phyloP scores from a whole-genome alignment of 164 flowering plant genomes.

The Vitis rupestris region DNA sequence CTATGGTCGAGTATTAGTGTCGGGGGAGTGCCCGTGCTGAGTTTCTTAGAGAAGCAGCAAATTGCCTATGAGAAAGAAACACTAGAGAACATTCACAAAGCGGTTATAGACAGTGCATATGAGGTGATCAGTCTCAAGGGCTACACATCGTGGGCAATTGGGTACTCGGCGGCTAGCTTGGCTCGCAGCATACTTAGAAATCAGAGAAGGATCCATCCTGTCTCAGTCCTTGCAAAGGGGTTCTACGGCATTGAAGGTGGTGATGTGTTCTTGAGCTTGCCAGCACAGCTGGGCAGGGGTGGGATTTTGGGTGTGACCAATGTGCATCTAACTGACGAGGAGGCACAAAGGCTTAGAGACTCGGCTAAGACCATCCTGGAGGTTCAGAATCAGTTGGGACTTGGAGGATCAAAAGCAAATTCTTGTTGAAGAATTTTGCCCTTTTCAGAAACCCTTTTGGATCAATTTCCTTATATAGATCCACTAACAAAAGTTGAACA shows the following conservation, averaged over 20 bases:
- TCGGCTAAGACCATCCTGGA: slow-evolving; percentile 64
- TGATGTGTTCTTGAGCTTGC: slow-evolving; percentile 78
- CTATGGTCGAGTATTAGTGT: slow-evolving; percentile 90
- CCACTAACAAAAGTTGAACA: too few relatives aligned
- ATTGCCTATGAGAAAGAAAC: slow-evolving; percentile 65
- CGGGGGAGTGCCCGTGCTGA: slow-evolving; percentile 72
- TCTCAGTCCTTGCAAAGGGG: slow-evolving; percentile 65
- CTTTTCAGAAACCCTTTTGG: too few relatives aligned
- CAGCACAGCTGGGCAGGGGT: slow-evolving; percentile 64
- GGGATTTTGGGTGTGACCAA: slow-evolving; percentile 69
- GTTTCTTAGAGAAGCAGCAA: slow-evolving; percentile 61
- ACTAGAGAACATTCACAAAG: slow-evolving; percentile 63
- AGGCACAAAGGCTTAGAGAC: slow-evolving; percentile 39
- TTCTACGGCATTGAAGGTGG: slow-evolving; percentile 63
- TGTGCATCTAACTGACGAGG: slow-evolving; percentile 65
- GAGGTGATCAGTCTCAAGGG: slow-evolving; percentile 79
- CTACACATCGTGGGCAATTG: slow-evolving; percentile 90
- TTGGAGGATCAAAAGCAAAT: slow-evolving; percentile 6
- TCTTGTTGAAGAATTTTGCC: not conserved
- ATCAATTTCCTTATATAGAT: too few relatives aligned
- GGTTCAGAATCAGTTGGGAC: slow-evolving; percentile 55
- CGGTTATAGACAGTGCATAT: slow-evolving; percentile 62
- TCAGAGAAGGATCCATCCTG: slow-evolving; percentile 75
- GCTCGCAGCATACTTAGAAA: slow-evolving; percentile 60
- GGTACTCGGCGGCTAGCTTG: slow-evolving; percentile 72